Conservation (phyloP, 176 grass and related monocot species). For the Triticum urartu region DNA sequence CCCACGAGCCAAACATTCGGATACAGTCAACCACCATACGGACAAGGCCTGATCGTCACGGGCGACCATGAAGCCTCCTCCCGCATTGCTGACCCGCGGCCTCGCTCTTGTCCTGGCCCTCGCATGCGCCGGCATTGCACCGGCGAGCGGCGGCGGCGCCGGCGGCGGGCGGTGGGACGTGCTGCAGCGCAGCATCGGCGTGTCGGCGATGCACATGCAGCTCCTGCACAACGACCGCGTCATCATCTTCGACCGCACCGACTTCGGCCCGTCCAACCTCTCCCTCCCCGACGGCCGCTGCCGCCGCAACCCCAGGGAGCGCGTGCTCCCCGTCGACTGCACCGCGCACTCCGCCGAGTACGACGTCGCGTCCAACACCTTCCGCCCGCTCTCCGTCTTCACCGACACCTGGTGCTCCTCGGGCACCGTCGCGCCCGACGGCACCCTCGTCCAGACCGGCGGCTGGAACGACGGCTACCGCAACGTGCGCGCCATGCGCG, state of each 20-base stretch:
- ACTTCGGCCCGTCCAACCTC: slow-evolving; percentile 74
- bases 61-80: slow-evolving; percentile 19
- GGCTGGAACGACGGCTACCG: slow-evolving; percentile 75
- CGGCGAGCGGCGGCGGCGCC: slow-evolving; percentile 29
- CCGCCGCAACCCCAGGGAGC: slow-evolving; percentile 59
- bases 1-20: slow-evolving; percentile 16
- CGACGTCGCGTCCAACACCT: slow-evolving; percentile 34
- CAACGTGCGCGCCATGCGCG: slow-evolving; percentile 51
- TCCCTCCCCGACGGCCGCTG: slow-evolving; percentile 56
- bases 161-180: slow-evolving; percentile 59
- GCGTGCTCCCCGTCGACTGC: slow-evolving; percentile 49
- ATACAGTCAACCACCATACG: not conserved
- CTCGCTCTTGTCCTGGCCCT: not conserved
- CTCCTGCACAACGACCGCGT: slow-evolving; percentile 77
- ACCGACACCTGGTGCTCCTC: slow-evolving; percentile 92
- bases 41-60: not conserved
- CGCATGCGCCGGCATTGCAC: not conserved
- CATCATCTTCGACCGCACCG: slow-evolving; percentile 76
- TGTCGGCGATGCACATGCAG: slow-evolving; percentile 97
- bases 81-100: not conserved
- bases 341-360: slow-evolving; percentile 82
- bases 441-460: slow-evolving; percentile 74
- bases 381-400: slow-evolving; percentile 53
- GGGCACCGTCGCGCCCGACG: slow-evolving; percentile 65
- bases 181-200: slow-evolving; percentile 69